Conservation (phyloP, 192 early-diverging fungal genomes). For the Anaeromyces robustus region DNA sequence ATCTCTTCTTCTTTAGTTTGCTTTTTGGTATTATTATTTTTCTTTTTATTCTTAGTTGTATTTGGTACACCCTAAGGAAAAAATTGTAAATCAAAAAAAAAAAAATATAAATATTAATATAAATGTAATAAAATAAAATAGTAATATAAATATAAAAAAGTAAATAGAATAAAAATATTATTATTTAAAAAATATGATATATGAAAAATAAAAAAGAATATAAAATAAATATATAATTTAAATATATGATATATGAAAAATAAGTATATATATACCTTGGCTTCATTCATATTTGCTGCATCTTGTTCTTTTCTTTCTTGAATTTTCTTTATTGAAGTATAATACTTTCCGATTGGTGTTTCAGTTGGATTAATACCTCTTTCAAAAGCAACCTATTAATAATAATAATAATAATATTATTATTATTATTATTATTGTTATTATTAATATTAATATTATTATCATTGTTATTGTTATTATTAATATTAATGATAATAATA, state of each 20-base stretch:
- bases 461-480: too few species aligned
- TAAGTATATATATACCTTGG: constrained; percentile 13
- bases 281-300: constrained; percentile 9
- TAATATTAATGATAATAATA: too few species aligned
- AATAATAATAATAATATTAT: too few species aligned
- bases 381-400: not conserved
- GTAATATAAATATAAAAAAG: not conserved
- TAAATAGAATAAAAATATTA: constrained; percentile 14
- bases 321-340: not conserved
- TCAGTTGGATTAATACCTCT: not conserved
- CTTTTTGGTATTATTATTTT: constrained; percentile 13
- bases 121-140: too few species aligned
- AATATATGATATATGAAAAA: too few species aligned
- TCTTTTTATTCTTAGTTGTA: constrained; percentile 11
- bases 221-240: constrained; percentile 21
- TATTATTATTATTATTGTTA: too few species aligned
- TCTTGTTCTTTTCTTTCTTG: constrained; percentile 7
- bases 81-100: not conserved
- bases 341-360: constrained; percentile 3
- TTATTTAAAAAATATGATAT: constrained; percentile 15
- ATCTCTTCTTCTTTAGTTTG: constrained; percentile 1
- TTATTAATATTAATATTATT: too few species aligned
- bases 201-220: not conserved
- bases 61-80: constrained; percentile 4
- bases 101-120: not conserved